Evolutionary conservation across 139 green algal genomes (phyloP).

Genomic region (Chlamydomonas schloesseri): DNA sequence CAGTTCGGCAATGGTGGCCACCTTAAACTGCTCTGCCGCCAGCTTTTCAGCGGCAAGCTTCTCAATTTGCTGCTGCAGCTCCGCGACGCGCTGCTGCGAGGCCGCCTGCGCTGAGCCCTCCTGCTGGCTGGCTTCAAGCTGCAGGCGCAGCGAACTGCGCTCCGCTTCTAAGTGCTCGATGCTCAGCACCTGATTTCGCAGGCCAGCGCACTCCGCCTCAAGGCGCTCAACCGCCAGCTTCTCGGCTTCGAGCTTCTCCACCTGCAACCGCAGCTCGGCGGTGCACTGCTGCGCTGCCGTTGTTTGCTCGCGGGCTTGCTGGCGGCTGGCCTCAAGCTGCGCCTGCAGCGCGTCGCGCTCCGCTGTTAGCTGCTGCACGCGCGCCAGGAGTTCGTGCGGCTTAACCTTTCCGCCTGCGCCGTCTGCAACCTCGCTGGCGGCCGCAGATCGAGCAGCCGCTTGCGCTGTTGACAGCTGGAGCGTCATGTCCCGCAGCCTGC

Average conservation of each 20-base stretch:
- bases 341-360: slow-evolving; percentile 26
- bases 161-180: slow-evolving; percentile 18
- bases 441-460: not conserved
- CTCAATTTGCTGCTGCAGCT: slow-evolving; percentile 43
- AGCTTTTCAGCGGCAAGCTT: slow-evolving; percentile 4
- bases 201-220: no score
- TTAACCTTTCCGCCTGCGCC: not conserved
- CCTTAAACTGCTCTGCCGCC: slow-evolving; percentile 25
- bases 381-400: slow-evolving; percentile 37
- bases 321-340: not conserved
- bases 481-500: not conserved
- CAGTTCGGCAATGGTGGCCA: slow-evolving; percentile 28
- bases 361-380: slow-evolving; percentile 21
- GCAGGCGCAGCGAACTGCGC: not conserved
- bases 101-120: not conserved
- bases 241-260: no score
- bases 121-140: not conserved
- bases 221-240: no score
- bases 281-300: not conserved
- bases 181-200: not conserved
- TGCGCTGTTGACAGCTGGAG: not conserved
- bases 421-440: not conserved
- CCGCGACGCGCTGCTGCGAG: not conserved
- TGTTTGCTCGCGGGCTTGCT: not conserved
- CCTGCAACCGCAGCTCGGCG: no score